Percentiles rank a stretch among this genome's conserved stretches.
phyloP scores from a whole-genome alignment of 352 stramenopile genomes.

The Thalassiosira mediterranea region DNA sequence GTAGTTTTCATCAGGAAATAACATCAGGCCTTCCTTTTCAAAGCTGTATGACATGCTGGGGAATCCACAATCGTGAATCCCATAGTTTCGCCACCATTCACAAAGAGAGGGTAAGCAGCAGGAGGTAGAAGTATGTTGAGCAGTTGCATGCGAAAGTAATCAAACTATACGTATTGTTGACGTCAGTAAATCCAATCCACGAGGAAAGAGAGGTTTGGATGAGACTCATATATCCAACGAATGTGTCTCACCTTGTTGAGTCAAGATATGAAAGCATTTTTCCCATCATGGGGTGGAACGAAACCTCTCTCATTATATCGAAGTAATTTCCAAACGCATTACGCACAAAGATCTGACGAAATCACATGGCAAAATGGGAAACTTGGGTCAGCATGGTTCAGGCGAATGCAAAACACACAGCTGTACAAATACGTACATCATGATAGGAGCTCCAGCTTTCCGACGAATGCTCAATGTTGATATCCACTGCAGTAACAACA shows the following conservation, averaged over 20 bases:
- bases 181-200: no score
- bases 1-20: conserved; percentile 43
- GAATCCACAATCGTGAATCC: no score
- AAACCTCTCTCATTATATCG: conserved; percentile 64
- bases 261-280: conserved; percentile 67
- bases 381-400: no score
- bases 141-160: background rate
- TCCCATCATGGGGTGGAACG: conserved; percentile 62
- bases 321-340: conserved; percentile 77
- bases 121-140: background rate
- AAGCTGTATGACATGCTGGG: conserved; percentile 25
- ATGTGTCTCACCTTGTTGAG: no score
- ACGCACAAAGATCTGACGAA: conserved; percentile 79
- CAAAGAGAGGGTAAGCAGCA: background rate
- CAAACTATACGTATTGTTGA: no score
- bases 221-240: no score
- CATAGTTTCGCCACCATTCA: no score
- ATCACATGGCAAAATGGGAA: no score
- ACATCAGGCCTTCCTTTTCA: background rate
- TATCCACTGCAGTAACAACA: conserved; percentile 18
- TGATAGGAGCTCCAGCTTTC: conserved; percentile 53
- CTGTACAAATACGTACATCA: no score
- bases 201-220: no score
- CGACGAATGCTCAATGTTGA: background rate
- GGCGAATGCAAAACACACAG: no score